Conservation (phyloP, 768 basidiomycete genomes). For the Tephrocybe sp. region DNA sequence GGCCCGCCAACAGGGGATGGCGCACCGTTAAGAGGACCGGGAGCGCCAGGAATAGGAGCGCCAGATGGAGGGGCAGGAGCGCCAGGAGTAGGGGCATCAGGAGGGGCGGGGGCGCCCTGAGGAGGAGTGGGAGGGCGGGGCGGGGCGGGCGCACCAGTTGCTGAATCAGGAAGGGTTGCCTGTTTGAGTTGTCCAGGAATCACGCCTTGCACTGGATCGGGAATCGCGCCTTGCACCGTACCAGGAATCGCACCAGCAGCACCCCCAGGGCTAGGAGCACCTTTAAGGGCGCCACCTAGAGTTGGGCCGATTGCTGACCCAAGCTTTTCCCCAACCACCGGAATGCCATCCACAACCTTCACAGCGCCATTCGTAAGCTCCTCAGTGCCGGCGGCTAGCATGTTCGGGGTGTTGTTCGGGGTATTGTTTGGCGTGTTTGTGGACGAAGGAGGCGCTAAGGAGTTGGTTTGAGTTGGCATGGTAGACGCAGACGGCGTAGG, state of each 20-base stretch:
- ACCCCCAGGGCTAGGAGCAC: background rate
- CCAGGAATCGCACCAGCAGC: background rate
- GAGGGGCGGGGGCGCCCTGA: conserved; percentile 3
- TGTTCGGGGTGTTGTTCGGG: background rate
- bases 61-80: conserved; percentile 1
- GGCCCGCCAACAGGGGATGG: background rate
- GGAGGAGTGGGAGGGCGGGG: conserved; percentile 2
- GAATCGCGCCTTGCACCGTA: background rate
- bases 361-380: background rate
- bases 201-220: background rate
- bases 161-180: background rate
- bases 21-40: conserved; percentile 8
- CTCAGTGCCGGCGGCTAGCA: background rate
- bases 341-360: background rate
- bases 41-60: background rate
- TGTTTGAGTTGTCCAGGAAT: background rate
- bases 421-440: conserved; percentile 12
- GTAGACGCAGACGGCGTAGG: background rate
- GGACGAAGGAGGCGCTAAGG: conserved; percentile 7
- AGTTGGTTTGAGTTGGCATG: conserved; percentile 1
- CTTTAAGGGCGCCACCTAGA: background rate
- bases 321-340: background rate
- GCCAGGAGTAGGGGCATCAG: conserved; percentile 5
- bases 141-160: background rate
- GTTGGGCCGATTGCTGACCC: background rate